Base-by-base conservation (phyloP, 108 stramenopile genomes). In the Cyclotella sp. region DNA sequence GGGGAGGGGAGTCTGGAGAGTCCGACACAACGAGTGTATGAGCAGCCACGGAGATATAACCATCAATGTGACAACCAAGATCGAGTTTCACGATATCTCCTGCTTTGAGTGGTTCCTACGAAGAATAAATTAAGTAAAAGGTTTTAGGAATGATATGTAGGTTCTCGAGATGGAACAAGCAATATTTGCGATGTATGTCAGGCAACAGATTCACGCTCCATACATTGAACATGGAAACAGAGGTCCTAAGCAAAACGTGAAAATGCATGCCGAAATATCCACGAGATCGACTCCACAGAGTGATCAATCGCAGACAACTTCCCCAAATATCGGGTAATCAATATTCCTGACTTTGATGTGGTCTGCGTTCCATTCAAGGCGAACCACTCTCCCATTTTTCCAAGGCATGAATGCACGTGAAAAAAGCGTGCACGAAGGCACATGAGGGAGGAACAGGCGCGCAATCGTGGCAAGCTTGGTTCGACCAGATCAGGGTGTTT, bases 31-130 rank as follows among this genome's bases (percentile, higher is more conserved):
- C 83, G 55, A 95, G 68, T 16, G 99, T 99, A 91, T 99, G 99
- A 8, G 97, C 98, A 1, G 90, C 96, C 22, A 98, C 97, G 39
- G 97, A 95, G 71, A 98, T 97, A 90, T 96, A 99, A 39, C 98
- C 98, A 81, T 99, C 99, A 47, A 99, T 91, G 91, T 99, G 98
- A 68, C 96, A 97, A 55, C 98, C 99, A 43, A 99, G 89, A 86
- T 99, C 99, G 63, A 99, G 90, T 89, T 99, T 99, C 29, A 99
- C 99, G 61, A 99, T 80, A 87, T 99, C 99, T 27, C 98, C 98
- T 10, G 81, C 95, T 68, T 93, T 91, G 41, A 99, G 85, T 29
- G 89, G 86, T 60, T 81, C 77, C 93, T 93, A 78, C 59, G 42
- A 55, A 43, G 52, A 47, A 41, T 39, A 34, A 12, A 72, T n/a